A percentile compares a stretch with the other conserved stretches of the same genome.
Evolutionary conservation across 305 asterid species (phyloP).

Genomic region (Rubia balearica): DNA sequence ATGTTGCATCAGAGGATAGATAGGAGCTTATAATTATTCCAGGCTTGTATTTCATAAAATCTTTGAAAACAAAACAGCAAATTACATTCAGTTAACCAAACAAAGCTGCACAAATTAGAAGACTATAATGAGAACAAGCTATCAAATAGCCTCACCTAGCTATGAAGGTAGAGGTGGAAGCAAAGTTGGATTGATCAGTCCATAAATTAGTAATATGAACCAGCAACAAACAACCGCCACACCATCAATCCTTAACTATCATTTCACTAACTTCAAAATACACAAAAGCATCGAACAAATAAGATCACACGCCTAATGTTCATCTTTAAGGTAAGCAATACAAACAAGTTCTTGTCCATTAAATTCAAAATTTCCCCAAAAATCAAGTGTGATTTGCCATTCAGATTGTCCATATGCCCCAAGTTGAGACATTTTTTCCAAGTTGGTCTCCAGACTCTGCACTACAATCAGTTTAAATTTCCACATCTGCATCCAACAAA

Average conservation of each 20-base stretch:
- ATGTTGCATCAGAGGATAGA: slow-evolving; percentile 97
- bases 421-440: background rate
- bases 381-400: background rate
- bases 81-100: slow-evolving; percentile 17
- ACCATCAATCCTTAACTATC: slow-evolving; percentile 11
- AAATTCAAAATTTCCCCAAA: background rate
- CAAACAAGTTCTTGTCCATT: background rate
- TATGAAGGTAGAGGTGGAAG: slow-evolving; percentile 88
- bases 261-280: background rate
- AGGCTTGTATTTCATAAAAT: slow-evolving; percentile 88
- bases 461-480: background rate
- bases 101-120: background rate
- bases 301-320: slow-evolving; percentile 45
- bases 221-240: slow-evolving; percentile 36
- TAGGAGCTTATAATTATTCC: slow-evolving; percentile 92
- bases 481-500: background rate
- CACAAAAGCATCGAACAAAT: slow-evolving; percentile 20
- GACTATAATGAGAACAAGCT: background rate
- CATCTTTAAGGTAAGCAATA: slow-evolving; percentile 25
- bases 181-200: slow-evolving; percentile 92
- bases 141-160: slow-evolving; percentile 62
- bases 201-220: slow-evolving; percentile 84
- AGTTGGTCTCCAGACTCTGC: too few species aligned
- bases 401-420: background rate
- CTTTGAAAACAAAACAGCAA: slow-evolving; percentile 51